Evolutionary conservation across 1,139 yeast genomes (phyloP).

Genomic region (Geotrichum aggregatum): DNA sequence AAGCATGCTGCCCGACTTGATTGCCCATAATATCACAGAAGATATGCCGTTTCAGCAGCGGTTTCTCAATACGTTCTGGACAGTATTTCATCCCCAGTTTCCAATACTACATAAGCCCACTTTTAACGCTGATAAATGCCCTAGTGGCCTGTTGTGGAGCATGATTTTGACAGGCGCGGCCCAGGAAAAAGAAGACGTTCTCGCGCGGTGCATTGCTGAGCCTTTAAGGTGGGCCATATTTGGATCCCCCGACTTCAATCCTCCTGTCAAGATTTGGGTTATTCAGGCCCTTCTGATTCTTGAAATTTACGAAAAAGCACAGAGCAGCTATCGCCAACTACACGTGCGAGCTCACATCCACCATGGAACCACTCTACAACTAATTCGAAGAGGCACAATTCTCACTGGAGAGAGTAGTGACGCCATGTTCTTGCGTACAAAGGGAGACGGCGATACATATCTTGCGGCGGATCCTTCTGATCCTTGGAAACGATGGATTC

Average conservation of each 20-base stretch:
- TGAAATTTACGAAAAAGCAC: conserved; percentile 65
- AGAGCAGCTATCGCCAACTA: conserved; percentile 44
- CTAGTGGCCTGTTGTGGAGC: conserved; percentile 52
- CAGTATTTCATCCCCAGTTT: conserved; percentile 56
- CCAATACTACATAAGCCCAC: conserved; percentile 62
- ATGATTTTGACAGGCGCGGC: conserved; percentile 57
- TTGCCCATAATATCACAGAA: conserved; percentile 3
- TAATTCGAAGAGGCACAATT: conserved; percentile 66
- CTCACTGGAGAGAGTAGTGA: conserved; percentile 16
- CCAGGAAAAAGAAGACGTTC: conserved; percentile 37
- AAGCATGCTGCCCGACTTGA: conserved; percentile 3
- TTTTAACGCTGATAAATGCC: conserved; percentile 51
- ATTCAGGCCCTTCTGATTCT: conserved; percentile 59
- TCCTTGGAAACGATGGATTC: conserved; percentile 63
- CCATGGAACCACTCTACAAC: conserved; percentile 71
- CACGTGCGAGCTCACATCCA: conserved; percentile 76
- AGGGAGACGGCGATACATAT: conserved; percentile 10
- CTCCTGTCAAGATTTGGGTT: conserved; percentile 58
- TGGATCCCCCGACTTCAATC: conserved; percentile 55
- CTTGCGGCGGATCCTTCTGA: conserved; percentile 22
- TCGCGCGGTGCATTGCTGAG: conserved; percentile 51
- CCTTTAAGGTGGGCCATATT: conserved; percentile 62
- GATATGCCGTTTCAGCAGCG: conserved; percentile 24
- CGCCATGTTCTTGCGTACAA: not conserved
- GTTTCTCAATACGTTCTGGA: conserved; percentile 47